Evolutionary conservation across 345 rosid genomes (phyloP), one percentile per base, ranked within the genome.

Genomic region (Isatis tinctoria): DNA sequence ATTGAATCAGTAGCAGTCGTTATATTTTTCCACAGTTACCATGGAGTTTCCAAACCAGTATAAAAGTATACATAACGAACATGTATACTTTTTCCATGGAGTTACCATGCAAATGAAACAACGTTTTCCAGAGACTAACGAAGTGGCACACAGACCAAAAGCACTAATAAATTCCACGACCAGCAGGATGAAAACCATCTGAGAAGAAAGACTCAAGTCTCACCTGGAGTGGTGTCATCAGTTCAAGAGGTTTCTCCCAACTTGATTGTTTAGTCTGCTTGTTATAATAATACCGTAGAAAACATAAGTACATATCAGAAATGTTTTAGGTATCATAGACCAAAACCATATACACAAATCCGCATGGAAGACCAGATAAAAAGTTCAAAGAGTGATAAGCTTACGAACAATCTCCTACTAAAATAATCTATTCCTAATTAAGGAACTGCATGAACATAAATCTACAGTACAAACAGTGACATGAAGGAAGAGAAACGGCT

Each of bases 181-280:
- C 24, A 30, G 61, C 35, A 69, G 35, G 16, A n/a, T 0, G 3
- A 51, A 22, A 51, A 11, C 32, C 47, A 68, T 68, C 26, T 40
- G 20, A 60, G 39, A 61, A 33, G 35, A 76, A 63, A 24, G 32
- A 13, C 41, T 75, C 43, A 65, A 24, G 16, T 10, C 89, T 84
- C 75, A 91, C 98, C 98, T 94, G 97, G 54, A 94, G 81, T 45
- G 98, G 88, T 70, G 97, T 87, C 98, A 94, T 94, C 82, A 94
- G 81, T 72, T 94, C 97, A 70, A 79, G 67, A 30, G 97, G 98
- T 82, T 94, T 91, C 78, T 94, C 98, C 98, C 98, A 94, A 79
- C 93, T 88, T 75, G 98, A 94, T 78, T 91, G 96, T 69, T 86
- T 87, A 44, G 97, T 88, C 90, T 70, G 90, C 87, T 86, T 94